These are phyloP conservation scores for Cerrena zonata DNA, from an alignment of 1,284 basidiomycete genomes.

Conservation along the genomic window DNA sequence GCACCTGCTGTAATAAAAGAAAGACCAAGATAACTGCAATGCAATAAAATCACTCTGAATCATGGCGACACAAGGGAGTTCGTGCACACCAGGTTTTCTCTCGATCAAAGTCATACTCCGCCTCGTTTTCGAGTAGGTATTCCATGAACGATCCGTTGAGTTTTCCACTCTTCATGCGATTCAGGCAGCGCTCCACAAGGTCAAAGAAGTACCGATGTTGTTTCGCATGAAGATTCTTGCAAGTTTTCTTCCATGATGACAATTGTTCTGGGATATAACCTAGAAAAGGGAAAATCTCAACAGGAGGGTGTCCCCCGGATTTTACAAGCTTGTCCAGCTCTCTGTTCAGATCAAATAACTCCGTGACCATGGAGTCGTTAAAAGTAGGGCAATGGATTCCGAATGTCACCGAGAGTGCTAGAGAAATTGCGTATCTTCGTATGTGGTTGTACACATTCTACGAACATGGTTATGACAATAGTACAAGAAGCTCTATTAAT, in stretches of 20 bases:
- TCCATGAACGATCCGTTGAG: conserved; percentile 22
- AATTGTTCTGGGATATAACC: conserved; percentile 22
- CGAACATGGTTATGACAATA: neutral
- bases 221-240: conserved; percentile 10
- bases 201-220: conserved; percentile 18
- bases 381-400: conserved; percentile 23
- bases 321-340: neutral
- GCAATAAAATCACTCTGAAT: too few relatives aligned
- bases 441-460: conserved; percentile 23
- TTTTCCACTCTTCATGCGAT: conserved; percentile 13
- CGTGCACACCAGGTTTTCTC: conserved; percentile 1
- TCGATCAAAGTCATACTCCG: neutral
- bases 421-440: conserved; percentile 21
- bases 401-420: conserved; percentile 21
- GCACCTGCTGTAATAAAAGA: conserved; percentile 20
- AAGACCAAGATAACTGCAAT: conserved; percentile 3
- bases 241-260: conserved; percentile 21
- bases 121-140: conserved; percentile 4
- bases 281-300: conserved; percentile 24
- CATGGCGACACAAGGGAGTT: too few relatives aligned
- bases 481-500: neutral
- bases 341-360: conserved; percentile 15
- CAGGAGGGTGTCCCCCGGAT: conserved; percentile 24
- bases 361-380: conserved; percentile 15
- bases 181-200: conserved; percentile 13